phyloP scores from a whole-genome alignment of 1,284 basidiomycete genomes.

The Papiliotrema fonsecae region DNA sequence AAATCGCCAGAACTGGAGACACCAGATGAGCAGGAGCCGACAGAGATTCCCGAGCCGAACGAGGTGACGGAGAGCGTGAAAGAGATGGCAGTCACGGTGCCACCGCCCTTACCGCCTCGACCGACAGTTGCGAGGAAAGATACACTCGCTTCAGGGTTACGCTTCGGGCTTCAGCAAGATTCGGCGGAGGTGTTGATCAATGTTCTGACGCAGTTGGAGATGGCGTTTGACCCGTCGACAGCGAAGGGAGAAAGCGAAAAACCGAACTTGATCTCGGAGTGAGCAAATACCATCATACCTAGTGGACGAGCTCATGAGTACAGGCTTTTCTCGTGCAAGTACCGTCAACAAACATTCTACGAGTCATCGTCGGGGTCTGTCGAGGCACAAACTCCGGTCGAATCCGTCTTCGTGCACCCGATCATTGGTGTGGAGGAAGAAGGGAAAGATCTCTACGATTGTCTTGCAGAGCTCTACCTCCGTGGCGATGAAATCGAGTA shows the following conservation, averaged over 20 bases:
- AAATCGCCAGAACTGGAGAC: constrained; percentile 13
- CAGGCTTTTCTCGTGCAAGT: constrained; percentile 83
- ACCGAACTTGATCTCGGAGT: constrained; percentile 75
- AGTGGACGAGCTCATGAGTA: background rate
- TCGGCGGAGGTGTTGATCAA: constrained; percentile 99
- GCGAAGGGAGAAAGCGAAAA: constrained; percentile 49
- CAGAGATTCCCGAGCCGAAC: background rate
- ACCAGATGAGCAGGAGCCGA: background rate
- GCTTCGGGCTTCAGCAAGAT: constrained; percentile 96
- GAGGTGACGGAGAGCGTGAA: background rate
- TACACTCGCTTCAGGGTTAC: constrained; percentile 64
- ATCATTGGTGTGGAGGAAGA: constrained; percentile 85
- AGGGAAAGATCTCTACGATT: constrained; percentile 85
- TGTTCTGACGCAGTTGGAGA: constrained; percentile 96
- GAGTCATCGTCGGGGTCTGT: constrained; percentile 49
- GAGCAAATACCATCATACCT: constrained; percentile 21
- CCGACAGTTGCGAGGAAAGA: constrained; percentile 40
- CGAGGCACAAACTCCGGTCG: constrained; percentile 56
- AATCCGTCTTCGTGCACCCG: constrained; percentile 88
- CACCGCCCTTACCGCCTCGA: constrained; percentile 57
- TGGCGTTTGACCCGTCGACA: constrained; percentile 63
- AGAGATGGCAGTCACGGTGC: constrained; percentile 9
- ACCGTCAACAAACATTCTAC: constrained; percentile 66
- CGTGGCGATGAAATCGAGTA: constrained; percentile 79
- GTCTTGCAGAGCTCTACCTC: constrained; percentile 79